Evolutionary conservation across 2,329 filamentous ascomycete species (phyloP).

Genomic region (Phialocephala subalpina): DNA sequence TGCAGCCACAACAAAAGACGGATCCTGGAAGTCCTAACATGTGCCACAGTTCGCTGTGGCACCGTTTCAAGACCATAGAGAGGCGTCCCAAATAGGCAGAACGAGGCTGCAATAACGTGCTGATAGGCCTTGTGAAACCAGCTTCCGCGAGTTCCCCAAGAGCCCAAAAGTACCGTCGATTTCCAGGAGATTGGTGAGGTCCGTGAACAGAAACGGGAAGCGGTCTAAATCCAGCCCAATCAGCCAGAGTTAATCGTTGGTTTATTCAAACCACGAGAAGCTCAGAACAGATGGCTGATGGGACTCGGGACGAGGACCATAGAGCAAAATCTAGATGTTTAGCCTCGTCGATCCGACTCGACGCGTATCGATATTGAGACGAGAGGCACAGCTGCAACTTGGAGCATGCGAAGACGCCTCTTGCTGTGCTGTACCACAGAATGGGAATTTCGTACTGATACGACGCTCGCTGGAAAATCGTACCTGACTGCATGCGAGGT

Average conservation of each 20-base stretch:
- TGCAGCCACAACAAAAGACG: neutral
- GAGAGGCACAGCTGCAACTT: neutral
- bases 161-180: neutral
- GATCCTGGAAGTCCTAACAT: neutral
- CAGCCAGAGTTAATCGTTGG: neutral
- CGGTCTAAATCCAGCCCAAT: neutral
- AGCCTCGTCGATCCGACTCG: neutral
- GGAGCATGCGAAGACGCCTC: neutral
- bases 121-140: constrained; percentile 10
- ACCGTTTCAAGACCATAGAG: neutral
- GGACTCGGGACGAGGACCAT: neutral
- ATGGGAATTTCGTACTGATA: neutral
- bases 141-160: neutral
- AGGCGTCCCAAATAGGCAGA: neutral
- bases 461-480: neutral
- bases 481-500: neutral
- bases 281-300: neutral
- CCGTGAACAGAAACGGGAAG: constrained; percentile 1
- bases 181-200: constrained; percentile 4
- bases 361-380: neutral
- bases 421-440: neutral
- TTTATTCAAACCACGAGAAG: neutral
- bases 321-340: neutral
- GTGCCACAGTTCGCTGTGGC: neutral
- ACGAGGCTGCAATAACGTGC: constrained; percentile 14